Conservation (phyloP, 345 rosid genomes). For the Moringa oleifera region DNA sequence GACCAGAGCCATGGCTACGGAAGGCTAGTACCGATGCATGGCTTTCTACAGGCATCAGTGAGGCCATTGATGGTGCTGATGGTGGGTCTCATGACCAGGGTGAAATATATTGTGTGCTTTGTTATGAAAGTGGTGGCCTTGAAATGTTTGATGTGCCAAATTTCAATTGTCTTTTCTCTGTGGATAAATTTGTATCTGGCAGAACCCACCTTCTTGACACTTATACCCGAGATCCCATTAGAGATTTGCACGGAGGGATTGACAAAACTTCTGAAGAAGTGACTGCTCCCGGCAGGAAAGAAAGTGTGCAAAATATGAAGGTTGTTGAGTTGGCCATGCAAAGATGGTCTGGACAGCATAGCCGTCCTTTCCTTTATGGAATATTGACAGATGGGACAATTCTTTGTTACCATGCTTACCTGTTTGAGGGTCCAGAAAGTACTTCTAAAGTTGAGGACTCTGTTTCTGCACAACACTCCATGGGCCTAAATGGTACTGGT, state of each 20-base stretch:
- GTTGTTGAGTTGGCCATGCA: slow-evolving; percentile 90
- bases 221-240: slow-evolving; percentile 36
- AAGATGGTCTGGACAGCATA: slow-evolving; percentile 85
- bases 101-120: slow-evolving; percentile 85
- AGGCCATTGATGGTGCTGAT: slow-evolving; percentile 80
- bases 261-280: slow-evolving; percentile 41
- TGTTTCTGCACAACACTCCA: slow-evolving; percentile 40
- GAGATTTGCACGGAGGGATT: slow-evolving; percentile 34
- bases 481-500: slow-evolving; percentile 31
- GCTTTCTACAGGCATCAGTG: slow-evolving; percentile 88
- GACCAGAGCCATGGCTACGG: slow-evolving; percentile 93
- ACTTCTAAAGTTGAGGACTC: slow-evolving; percentile 50
- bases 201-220: slow-evolving; percentile 68
- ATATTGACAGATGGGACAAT: slow-evolving; percentile 93
- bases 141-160: slow-evolving; percentile 94
- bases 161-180: slow-evolving; percentile 75
- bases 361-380: slow-evolving; percentile 84
- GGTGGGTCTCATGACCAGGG: slow-evolving; percentile 85
- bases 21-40: slow-evolving; percentile 97
- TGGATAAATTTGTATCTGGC: slow-evolving; percentile 81
- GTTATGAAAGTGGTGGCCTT: slow-evolving; percentile 75
- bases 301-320: slow-evolving; percentile 48
- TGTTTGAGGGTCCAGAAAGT: slow-evolving; percentile 73
- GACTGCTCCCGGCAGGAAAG: slow-evolving; percentile 59
- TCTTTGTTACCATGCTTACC: slow-evolving; percentile 87